Evolutionary conservation across 345 rosid species (phyloP).

Genomic region (Ceriops decandra): DNA sequence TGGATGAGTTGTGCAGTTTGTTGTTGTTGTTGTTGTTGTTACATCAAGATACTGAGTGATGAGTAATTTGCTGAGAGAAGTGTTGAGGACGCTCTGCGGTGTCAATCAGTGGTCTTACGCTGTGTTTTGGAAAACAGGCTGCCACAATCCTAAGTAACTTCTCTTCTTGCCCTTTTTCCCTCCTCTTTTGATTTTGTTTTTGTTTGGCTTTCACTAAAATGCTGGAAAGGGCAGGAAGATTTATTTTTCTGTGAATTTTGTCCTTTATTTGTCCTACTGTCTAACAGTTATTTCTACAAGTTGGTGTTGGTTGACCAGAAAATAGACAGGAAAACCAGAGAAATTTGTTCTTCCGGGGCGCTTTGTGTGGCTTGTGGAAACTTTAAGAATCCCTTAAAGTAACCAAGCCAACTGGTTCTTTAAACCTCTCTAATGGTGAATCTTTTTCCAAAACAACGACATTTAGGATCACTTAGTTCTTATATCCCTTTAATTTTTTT

Average conservation of each 20-base stretch:
- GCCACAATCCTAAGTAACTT: constrained; percentile 78
- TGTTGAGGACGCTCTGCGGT: constrained; percentile 69
- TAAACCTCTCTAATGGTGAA: not conserved
- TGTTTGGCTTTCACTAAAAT: not conserved
- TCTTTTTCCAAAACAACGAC: not conserved
- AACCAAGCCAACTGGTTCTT: not conserved
- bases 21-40: constrained; percentile 19
- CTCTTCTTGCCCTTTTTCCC: not conserved
- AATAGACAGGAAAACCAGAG: constrained; percentile 2
- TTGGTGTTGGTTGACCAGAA: constrained; percentile 17
- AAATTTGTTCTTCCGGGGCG: not conserved
- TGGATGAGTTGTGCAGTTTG: not conserved
- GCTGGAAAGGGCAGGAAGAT: not conserved
- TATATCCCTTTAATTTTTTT: no score
- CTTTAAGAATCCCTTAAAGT: no score
- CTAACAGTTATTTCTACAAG: not conserved
- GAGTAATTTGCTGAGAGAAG: constrained; percentile 74
- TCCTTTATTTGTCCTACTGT: not conserved
- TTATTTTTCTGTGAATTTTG: not conserved
- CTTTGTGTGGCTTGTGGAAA: no score
- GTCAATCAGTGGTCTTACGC: constrained; percentile 80
- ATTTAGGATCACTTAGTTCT: no score
- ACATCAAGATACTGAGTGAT: constrained; percentile 28
- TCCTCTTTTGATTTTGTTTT: not conserved
- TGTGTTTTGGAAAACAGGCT: constrained; percentile 94